These are phyloP conservation scores for Myxozyma geophila DNA, from an alignment of 805 yeast genomes.

Conservation along the genomic window DNA sequence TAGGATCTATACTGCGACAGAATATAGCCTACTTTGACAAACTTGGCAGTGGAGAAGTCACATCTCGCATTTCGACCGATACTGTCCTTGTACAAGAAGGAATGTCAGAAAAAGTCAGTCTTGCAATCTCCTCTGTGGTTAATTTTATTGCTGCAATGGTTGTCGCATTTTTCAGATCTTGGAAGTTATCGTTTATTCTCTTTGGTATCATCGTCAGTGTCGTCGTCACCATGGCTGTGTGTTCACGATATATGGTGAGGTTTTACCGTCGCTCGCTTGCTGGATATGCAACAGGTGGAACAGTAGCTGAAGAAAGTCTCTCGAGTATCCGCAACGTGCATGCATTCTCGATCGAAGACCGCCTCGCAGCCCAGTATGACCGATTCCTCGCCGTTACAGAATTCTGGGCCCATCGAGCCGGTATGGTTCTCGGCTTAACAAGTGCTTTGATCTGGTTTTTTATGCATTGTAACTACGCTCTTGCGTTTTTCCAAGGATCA, in stretches of 20 bases:
- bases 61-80: conserved; percentile 50
- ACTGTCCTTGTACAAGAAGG: conserved; percentile 50
- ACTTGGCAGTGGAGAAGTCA: conserved; percentile 50
- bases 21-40: conserved; percentile 51
- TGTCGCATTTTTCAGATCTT: conserved; percentile 46
- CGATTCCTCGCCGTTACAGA: conserved; percentile 39
- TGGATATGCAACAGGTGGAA: conserved; percentile 34
- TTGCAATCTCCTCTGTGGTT: conserved; percentile 45
- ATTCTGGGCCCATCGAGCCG: conserved; percentile 36
- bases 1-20: conserved; percentile 47
- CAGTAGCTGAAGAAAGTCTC: conserved; percentile 50
- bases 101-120: conserved; percentile 49
- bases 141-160: conserved; percentile 48
- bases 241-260: conserved; percentile 41
- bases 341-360: conserved; percentile 49
- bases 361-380: conserved; percentile 45
- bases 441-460: conserved; percentile 47
- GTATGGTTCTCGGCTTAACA: conserved; percentile 41
- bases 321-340: conserved; percentile 49
- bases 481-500: conserved; percentile 49
- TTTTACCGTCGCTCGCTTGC: conserved; percentile 17
- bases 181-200: conserved; percentile 48
- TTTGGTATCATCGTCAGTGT: conserved; percentile 44
- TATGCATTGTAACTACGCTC: conserved; percentile 47
- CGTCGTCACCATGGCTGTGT: conserved; percentile 40